Evolutionary conservation across 148 eudicot genomes (phyloP).

Genomic region (Vaccinium vitisidaea): DNA sequence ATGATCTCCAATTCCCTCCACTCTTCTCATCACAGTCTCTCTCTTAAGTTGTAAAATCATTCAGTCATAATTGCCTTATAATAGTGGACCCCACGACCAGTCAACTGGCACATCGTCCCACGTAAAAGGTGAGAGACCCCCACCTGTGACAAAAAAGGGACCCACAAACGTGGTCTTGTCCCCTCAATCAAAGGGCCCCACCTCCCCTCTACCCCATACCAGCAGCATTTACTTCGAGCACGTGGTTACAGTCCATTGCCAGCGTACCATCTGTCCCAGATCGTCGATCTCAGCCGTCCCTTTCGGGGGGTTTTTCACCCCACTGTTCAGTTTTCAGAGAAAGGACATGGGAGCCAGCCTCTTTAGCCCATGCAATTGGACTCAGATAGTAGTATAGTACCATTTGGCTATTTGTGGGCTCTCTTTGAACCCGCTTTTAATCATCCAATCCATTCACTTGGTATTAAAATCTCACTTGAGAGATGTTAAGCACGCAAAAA

Average conservation of each 20-base stretch:
- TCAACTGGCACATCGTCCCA: conserved; percentile 15
- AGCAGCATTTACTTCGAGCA: conserved; percentile 11
- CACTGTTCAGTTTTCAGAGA: too few species aligned
- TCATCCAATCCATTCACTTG: too few species aligned
- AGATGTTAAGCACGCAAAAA: too few species aligned
- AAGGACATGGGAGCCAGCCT: too few species aligned
- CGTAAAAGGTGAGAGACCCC: neutral
- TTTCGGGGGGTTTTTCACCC: neutral
- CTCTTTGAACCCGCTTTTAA: too few species aligned
- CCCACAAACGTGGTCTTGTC: conserved; percentile 17
- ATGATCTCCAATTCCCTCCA: too few species aligned
- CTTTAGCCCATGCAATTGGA: too few species aligned
- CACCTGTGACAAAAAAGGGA: neutral
- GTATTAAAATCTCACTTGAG: too few species aligned
- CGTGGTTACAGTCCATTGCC: neutral
- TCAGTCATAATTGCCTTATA: conserved; percentile 16
- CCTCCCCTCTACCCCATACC: neutral
- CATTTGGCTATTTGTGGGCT: too few species aligned
- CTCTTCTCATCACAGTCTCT: neutral
- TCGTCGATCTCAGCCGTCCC: conserved; percentile 10
- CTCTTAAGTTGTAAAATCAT: neutral
- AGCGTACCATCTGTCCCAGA: neutral
- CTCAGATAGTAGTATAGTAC: too few species aligned
- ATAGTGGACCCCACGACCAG: conserved; percentile 4
- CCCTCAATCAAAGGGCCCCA: conserved; percentile 7